Conservation (phyloP, 148 eudicot species). For the Fagopyrum homotropicum region DNA sequence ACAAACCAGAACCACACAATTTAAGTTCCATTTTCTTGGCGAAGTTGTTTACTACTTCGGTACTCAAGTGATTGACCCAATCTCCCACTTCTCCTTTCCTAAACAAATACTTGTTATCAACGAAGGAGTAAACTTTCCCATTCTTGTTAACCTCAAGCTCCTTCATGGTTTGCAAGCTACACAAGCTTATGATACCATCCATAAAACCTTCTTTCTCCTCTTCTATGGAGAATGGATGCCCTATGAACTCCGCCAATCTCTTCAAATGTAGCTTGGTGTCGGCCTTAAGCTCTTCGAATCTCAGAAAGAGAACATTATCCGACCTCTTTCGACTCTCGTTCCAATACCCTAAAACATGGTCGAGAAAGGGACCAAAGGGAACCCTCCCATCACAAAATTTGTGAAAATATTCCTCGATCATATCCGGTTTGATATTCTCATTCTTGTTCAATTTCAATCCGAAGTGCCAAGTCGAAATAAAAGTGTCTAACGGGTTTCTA, state of each 20-base stretch:
- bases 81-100: constrained; percentile 33
- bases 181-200: constrained; percentile 23
- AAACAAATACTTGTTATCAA: constrained; percentile 24
- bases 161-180: constrained; percentile 31
- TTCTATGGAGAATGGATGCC: constrained; percentile 21
- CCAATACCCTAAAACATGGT: constrained; percentile 31
- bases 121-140: constrained; percentile 15
- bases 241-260: constrained; percentile 27
- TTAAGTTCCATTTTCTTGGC: constrained; percentile 24
- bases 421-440: background rate
- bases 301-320: constrained; percentile 20
- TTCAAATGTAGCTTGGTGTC: constrained; percentile 2
- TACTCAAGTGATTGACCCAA: constrained; percentile 30
- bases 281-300: constrained; percentile 33
- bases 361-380: constrained; percentile 30
- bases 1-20: constrained; percentile 25
- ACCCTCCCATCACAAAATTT: constrained; percentile 25
- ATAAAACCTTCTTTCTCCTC: constrained; percentile 26
- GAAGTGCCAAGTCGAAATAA: constrained; percentile 17
- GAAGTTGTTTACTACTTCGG: constrained; percentile 24
- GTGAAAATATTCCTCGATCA: constrained; percentile 23
- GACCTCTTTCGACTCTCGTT: constrained; percentile 20
- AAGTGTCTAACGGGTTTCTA: constrained; percentile 18
- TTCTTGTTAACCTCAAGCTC: constrained; percentile 36
- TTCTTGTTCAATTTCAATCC: constrained; percentile 1